These are phyloP conservation scores for Fusarium tuaranense DNA, from an alignment of 2,329 filamentous ascomycete species.

Conservation along the genomic window DNA sequence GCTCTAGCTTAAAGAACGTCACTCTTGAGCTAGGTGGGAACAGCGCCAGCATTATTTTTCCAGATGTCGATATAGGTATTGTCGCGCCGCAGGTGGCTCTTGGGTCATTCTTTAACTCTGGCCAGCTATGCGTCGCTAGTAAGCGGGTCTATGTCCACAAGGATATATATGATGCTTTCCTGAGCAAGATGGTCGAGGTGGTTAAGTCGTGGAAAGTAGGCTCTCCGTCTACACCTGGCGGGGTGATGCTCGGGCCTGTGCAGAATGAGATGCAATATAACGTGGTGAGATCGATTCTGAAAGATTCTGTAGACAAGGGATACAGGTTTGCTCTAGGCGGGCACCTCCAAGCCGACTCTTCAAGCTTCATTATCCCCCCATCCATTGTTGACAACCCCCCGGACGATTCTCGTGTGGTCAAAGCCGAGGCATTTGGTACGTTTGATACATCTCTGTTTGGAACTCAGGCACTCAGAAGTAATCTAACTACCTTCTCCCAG, in stretches of 20 bases:
- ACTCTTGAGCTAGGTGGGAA: conserved; percentile 71
- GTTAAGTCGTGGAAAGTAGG: background rate
- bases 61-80: conserved; percentile 63
- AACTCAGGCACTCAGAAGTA: background rate
- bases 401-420: conserved; percentile 13
- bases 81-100: conserved; percentile 49
- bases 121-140: conserved; percentile 45
- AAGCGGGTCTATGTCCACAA: conserved; percentile 72
- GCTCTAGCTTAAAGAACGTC: conserved; percentile 68
- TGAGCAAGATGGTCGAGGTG: background rate
- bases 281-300: background rate
- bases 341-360: background rate
- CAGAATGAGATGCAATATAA: background rate
- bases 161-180: conserved; percentile 66
- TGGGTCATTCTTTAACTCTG: conserved; percentile 67
- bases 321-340: background rate
- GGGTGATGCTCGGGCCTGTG: background rate
- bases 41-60: conserved; percentile 67
- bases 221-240: background rate
- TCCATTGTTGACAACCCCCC: conserved; percentile 14
- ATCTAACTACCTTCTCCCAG: background rate
- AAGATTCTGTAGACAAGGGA: background rate
- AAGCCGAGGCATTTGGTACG: conserved; percentile 19
- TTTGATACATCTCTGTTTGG: background rate
- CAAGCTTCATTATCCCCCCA: background rate